A percentile compares a stretch with the other conserved stretches of the same genome.
These are phyloP conservation scores for Dichotomopilus funicola DNA, from an alignment of 2,329 filamentous ascomycete species.

Conservation along the genomic window DNA sequence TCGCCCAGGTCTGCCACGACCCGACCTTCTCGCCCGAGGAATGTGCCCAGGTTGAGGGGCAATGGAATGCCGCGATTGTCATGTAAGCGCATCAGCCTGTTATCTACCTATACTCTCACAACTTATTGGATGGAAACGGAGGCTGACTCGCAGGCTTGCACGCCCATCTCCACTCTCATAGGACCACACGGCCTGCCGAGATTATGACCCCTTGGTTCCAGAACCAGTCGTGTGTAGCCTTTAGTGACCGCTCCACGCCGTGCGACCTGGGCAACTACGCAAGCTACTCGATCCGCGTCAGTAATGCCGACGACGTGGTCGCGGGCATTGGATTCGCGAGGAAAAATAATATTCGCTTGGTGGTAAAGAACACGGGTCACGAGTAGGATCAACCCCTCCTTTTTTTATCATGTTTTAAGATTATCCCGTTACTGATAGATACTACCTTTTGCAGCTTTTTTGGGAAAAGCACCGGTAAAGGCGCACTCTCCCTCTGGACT, in stretches of 20 bases:
- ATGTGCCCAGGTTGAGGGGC: not conserved
- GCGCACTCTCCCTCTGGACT: slow-evolving; percentile 12
- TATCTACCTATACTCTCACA: not conserved
- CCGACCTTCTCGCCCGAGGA: not conserved
- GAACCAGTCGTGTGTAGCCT: not conserved
- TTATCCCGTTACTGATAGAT: not conserved
- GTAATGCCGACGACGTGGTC: not conserved
- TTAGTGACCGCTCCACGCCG: not conserved
- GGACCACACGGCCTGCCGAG: not conserved
- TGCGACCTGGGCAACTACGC: not conserved
- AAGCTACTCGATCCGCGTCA: slow-evolving; percentile 9
- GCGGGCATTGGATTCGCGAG: slow-evolving; percentile 12
- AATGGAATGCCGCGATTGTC: not conserved
- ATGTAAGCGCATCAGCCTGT: not conserved
- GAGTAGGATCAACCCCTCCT: slow-evolving; percentile 23
- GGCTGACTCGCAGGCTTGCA: not conserved
- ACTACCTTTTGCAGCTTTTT: not conserved
- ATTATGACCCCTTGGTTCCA: slow-evolving; percentile 1
- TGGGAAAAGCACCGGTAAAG: not conserved
- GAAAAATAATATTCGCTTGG: slow-evolving; percentile 30
- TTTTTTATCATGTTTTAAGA: not conserved
- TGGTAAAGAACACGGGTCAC: slow-evolving; percentile 38
- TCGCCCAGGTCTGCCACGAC: not conserved
- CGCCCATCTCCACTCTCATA: not conserved
- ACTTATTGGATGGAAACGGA: not conserved